Evolutionary conservation across 495 filamentous ascomycete species (phyloP).

Genomic region (Penicillium paradoxum): DNA sequence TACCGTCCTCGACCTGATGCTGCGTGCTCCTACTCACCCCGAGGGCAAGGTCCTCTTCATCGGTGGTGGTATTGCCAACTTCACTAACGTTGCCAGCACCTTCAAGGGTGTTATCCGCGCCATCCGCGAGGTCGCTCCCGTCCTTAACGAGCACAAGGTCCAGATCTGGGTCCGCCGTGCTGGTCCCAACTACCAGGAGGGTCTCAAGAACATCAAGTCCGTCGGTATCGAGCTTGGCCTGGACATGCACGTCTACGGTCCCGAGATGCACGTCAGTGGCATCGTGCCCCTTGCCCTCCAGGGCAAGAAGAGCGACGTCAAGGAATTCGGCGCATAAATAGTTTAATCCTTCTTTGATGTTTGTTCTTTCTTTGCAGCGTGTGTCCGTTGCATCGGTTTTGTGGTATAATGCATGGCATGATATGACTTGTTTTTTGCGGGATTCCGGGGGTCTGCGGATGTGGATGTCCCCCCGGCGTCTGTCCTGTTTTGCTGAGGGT

Average conservation of each 20-base stretch:
- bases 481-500: conserved; percentile 25
- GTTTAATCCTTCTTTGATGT: conserved; percentile 9
- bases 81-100: conserved; percentile 92
- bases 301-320: conserved; percentile 53
- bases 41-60: conserved; percentile 99
- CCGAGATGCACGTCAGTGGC: conserved; percentile 84
- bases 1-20: conserved; percentile 96
- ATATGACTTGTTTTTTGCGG: conserved; percentile 33
- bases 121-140: conserved; percentile 81
- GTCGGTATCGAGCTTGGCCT: conserved; percentile 90
- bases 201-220: conserved; percentile 98
- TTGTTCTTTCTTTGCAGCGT: conserved; percentile 31
- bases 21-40: conserved; percentile 76
- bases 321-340: conserved; percentile 47
- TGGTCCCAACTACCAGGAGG: conserved; percentile 99
- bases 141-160: conserved; percentile 92
- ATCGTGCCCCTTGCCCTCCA: conserved; percentile 63
- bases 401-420: conserved; percentile 47
- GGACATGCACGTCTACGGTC: conserved; percentile 93
- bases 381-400: conserved; percentile 34
- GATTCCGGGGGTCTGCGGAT: conserved; percentile 8
- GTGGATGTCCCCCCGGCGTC: conserved; percentile 13
- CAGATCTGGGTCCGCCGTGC: conserved; percentile 99
- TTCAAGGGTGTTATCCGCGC: conserved; percentile 99
- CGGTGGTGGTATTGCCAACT: conserved; percentile 99